phyloP scores from a whole-genome alignment of 345 rosid species.

The Anastatica hierochuntica region DNA sequence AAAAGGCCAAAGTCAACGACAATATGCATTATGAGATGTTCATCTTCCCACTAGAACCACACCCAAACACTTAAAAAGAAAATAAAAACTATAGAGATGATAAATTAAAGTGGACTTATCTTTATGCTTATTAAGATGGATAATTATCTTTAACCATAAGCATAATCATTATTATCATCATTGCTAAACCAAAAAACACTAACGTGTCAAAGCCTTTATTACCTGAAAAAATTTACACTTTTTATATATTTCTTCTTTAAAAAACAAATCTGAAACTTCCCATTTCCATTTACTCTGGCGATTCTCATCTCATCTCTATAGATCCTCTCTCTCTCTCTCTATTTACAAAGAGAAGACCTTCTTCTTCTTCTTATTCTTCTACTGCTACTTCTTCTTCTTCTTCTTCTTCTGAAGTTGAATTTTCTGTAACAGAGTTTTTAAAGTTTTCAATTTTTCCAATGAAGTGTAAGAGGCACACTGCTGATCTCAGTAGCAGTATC shows the following conservation, averaged over 20 bases:
- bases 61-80: constrained; percentile 9
- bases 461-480: constrained; percentile 56
- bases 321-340: constrained; percentile 9
- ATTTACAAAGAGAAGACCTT: constrained; percentile 17
- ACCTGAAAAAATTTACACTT: background rate
- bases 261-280: constrained; percentile 18
- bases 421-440: background rate
- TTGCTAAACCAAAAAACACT: background rate
- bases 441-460: background rate
- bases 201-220: constrained; percentile 24
- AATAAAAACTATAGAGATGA: background rate
- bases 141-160: constrained; percentile 14
- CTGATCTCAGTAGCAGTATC: constrained; percentile 53
- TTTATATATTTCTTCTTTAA: background rate
- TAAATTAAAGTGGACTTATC: too few relatives aligned
- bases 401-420: background rate
- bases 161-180: constrained; percentile 2
- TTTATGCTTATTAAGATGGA: too few relatives aligned
- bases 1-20: constrained; percentile 24
- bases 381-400: constrained; percentile 19
- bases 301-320: constrained; percentile 7
- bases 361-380: background rate
- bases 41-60: constrained; percentile 26
- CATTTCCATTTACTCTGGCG: constrained; percentile 13
- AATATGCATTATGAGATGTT: constrained; percentile 10